Conservation (phyloP, 305 asterid species). For the Fraxinus xanthoxyloides region DNA sequence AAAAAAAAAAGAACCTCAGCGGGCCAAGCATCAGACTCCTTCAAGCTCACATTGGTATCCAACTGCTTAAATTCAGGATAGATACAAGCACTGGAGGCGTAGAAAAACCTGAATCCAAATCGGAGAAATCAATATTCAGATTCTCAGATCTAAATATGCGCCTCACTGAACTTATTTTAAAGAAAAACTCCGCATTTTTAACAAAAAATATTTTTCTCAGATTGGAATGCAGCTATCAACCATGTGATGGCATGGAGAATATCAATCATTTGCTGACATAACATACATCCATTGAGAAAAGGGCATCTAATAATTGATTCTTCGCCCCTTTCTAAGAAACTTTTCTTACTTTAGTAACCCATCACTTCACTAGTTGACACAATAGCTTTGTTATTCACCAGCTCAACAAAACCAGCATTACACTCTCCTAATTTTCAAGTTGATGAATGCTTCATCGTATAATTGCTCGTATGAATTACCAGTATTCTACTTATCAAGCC, state of each 20-base stretch:
- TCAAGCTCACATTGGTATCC: slow-evolving; percentile 91
- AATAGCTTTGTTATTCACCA: neutral
- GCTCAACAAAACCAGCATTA: neutral
- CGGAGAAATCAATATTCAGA: slow-evolving; percentile 3
- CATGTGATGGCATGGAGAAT: neutral
- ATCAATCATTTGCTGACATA: neutral
- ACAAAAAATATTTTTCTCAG: neutral
- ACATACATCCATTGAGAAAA: neutral
- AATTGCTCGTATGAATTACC: neutral
- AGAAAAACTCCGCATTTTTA: neutral
- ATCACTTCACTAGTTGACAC: neutral
- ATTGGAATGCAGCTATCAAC: neutral
- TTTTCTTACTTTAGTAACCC: neutral
- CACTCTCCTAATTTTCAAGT: neutral
- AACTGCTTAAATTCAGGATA: slow-evolving; percentile 92
- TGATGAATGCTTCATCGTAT: neutral
- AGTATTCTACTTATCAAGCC: neutral
- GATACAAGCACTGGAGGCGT: slow-evolving; percentile 95
- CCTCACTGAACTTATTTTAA: neutral
- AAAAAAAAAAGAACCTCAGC: slow-evolving; percentile 62
- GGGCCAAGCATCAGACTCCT: slow-evolving; percentile 97
- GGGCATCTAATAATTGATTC: neutral
- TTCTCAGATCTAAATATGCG: slow-evolving; percentile 4
- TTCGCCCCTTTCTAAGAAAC: neutral
- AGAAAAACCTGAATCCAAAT: slow-evolving; percentile 63